Base-by-base conservation (phyloP, 805 yeast species). In the Lipomyces kockii region DNA sequence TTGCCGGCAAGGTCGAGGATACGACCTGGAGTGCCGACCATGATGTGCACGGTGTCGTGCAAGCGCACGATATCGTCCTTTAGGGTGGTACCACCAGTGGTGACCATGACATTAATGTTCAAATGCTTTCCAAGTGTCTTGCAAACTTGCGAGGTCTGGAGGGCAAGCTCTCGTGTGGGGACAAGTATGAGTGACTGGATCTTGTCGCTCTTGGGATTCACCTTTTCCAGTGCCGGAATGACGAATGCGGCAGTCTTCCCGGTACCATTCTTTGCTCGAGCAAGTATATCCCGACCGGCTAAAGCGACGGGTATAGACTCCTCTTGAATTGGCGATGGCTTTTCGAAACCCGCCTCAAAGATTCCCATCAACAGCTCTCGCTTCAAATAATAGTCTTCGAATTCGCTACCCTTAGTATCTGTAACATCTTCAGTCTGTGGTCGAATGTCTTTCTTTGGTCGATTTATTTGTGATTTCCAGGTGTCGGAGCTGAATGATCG, bases 1-100 rank as follows among this genome's bases (percentile, higher is more conserved):
- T 97, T 89, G 39, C 92, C 85, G 6, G 98, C 97, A 77, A 95
- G 86, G 80, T 95, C 99, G 69, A 95, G 85, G 51, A 95, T 93
- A 83, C 99, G 89, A 74, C 99, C 99, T 2, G 98, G 98, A 43
- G 99, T 95, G 72, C 98, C 99, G 55, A 95, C 99, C 68, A 95
- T 82, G 54, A 95, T 86, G 79, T 95, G 98, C 51, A 95, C 98
- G 12, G 97, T 89, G 61, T 94, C 98, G 75, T 90, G 87, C 75
- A 95, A 84, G 83, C 99, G 89, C 75, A 95, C 79, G 75, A 95
- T 94, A 80, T 95, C 99, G 80, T 95, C 99, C 80, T 90, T 89
- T 73, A 95, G 83, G 66, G 89, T 86, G 58, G 99, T 95, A 77
- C 99, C 99, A 79, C 99, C 99, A 12, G 98, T 95, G 80, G 98